Evolutionary conservation across 2,329 filamentous ascomycete genomes (phyloP), one percentile per base, ranked within the genome.

Genomic region (Verticillium nonalfalfae): DNA sequence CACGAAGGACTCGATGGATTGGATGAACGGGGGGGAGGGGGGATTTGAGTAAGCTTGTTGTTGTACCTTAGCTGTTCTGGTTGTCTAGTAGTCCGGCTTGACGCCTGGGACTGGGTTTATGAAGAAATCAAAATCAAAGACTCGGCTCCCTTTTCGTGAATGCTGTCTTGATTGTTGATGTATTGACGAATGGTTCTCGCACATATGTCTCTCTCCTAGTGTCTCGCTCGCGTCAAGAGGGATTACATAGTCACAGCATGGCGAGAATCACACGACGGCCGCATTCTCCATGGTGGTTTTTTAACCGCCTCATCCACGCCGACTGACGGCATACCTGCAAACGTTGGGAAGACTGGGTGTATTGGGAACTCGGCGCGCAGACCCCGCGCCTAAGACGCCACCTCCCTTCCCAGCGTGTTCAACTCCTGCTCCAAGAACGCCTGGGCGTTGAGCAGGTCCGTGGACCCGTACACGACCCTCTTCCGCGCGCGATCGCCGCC

Each of bases 381-480:
- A 18, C 18, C 45, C 21, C 45, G 54, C 33, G 33, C 10, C 52
- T 60, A 69, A 58, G 72, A 73, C 33, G 74, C 67, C 36, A 84
- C 78, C 72, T 90, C 87, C 61, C 76, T 76, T 9, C 87, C 87
- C 62, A 90, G 71, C 67, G 80, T 82, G 71, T 87, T 84, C 66
- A 90, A 71, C 73, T 90, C 87, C 60, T 85, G 80, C 64, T 76
- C 78, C 62, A 90, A 84, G 68, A 92, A 88, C 69, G 89, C 85
- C 52, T 81, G 79, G 1, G 89, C 88, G 69, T 87, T 90, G 63
- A 90, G 78, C 72, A 92, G 79, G 73, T 91, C 94, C 14, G 95
- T 99, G 71, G 93, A 96, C 18, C 95, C 95, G 74, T 99, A 99
- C 1, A 98, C 90, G 10, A 99, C 90, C 66, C 93, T 84, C 75